Conservation (phyloP, 2,329 filamentous ascomycete species). For the Sporothrix dimorphospora region DNA sequence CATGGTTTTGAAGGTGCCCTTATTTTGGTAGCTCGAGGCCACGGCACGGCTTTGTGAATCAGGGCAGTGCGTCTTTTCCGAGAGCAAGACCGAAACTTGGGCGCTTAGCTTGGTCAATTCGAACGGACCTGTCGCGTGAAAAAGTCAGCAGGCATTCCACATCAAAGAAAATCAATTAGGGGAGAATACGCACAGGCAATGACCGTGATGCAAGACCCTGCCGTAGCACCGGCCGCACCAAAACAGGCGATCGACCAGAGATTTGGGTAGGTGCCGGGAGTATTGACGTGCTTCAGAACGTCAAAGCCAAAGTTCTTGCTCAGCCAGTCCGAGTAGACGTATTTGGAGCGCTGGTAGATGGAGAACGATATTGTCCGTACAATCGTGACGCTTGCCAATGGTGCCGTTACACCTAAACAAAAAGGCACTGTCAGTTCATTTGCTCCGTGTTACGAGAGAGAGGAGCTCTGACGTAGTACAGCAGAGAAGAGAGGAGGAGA, state of each 20-base stretch:
- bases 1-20: slow-evolving; percentile 76
- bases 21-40: slow-evolving; percentile 73
- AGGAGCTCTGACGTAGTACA: slow-evolving; percentile 33
- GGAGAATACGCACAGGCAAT: slow-evolving; percentile 65
- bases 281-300: slow-evolving; percentile 73
- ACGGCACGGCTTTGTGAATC: slow-evolving; percentile 59
- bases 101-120: slow-evolving; percentile 89
- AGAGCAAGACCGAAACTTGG: slow-evolving; percentile 80
- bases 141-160: neutral
- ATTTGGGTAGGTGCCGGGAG: slow-evolving; percentile 70
- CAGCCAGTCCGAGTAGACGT: slow-evolving; percentile 72
- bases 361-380: slow-evolving; percentile 48
- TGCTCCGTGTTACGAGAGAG: neutral
- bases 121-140: slow-evolving; percentile 64
- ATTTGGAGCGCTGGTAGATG: slow-evolving; percentile 74
- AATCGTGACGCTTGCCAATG: slow-evolving; percentile 61
- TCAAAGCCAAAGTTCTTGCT: slow-evolving; percentile 68
- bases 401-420: slow-evolving; percentile 69
- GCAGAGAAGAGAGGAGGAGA: slow-evolving; percentile 27
- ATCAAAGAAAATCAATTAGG: neutral
- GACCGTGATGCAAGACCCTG: slow-evolving; percentile 77
- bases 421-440: neutral
- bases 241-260: slow-evolving; percentile 75
- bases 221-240: slow-evolving; percentile 75
- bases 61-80: slow-evolving; percentile 54